These are phyloP conservation scores for Fusarium ramigenum DNA, from an alignment of 2,329 filamentous ascomycete species.

Conservation along the genomic window DNA sequence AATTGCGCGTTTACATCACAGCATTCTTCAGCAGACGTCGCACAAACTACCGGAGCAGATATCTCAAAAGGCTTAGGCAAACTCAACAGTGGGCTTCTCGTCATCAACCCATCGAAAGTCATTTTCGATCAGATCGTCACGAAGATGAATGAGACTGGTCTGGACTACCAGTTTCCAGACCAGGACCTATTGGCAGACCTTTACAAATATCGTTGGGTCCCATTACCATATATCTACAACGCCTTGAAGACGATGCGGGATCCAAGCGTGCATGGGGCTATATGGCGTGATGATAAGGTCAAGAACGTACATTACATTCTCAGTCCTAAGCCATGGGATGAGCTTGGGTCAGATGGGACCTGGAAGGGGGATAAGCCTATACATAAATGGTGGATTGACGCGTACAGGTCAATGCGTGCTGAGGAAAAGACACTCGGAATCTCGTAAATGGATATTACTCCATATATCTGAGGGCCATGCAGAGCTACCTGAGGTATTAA, in stretches of 20 bases:
- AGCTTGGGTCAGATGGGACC: not conserved
- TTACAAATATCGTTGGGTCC: not conserved
- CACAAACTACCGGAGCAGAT: not conserved
- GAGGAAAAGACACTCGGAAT: not conserved
- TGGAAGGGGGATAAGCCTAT: not conserved
- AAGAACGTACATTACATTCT: constrained; percentile 28
- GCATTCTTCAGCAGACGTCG: not conserved
- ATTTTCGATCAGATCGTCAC: not conserved
- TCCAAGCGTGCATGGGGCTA: not conserved
- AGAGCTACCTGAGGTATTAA: too few relatives aligned
- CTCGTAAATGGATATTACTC: too few relatives aligned
- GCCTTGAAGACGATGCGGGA: constrained; percentile 13
- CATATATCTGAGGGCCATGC: too few relatives aligned
- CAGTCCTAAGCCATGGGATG: constrained; percentile 17
- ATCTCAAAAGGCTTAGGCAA: not conserved
- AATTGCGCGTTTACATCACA: constrained; percentile 21
- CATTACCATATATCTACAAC: constrained; percentile 12
- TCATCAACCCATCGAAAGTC: not conserved
- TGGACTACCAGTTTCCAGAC: not conserved
- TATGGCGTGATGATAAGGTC: constrained; percentile 14
- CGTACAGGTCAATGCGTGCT: not conserved
- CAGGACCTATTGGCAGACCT: constrained; percentile 17
- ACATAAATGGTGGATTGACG: constrained; percentile 24
- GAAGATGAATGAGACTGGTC: not conserved
- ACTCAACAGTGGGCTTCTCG: constrained; percentile 17